A percentile compares a stretch with the other conserved stretches of the same genome.
Conservation (phyloP, 2,329 filamentous ascomycete species). For the Lasiodiplodia sp. region DNA sequence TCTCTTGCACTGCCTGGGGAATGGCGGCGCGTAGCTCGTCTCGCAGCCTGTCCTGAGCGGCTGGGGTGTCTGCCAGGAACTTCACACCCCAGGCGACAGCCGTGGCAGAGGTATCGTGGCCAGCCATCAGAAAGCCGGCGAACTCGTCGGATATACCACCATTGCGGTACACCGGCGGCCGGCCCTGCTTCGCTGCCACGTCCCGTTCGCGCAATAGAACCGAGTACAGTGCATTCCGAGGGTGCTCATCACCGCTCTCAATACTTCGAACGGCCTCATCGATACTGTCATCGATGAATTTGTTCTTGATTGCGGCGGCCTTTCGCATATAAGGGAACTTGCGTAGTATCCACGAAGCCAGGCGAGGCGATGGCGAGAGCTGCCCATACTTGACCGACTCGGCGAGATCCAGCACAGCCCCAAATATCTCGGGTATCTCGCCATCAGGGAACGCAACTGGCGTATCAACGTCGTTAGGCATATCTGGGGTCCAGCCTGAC, state of each 20-base stretch:
- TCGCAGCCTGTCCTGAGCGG: constrained; percentile 48
- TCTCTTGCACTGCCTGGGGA: constrained; percentile 32
- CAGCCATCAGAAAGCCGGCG: constrained; percentile 49
- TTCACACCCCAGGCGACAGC: constrained; percentile 53
- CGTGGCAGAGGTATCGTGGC: constrained; percentile 56
- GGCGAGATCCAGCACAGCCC: not conserved
- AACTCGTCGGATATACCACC: constrained; percentile 31
- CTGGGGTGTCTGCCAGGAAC: constrained; percentile 44
- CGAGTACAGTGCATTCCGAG: constrained; percentile 29
- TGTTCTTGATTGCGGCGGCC: not conserved
- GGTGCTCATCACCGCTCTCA: not conserved
- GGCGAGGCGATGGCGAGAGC: constrained; percentile 18
- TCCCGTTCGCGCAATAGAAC: constrained; percentile 31
- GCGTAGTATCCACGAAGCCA: not conserved
- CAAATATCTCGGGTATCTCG: constrained; percentile 19
- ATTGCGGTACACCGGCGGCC: constrained; percentile 25
- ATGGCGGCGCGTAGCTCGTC: constrained; percentile 40
- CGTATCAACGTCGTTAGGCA: constrained; percentile 3
- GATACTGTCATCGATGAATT: not conserved
- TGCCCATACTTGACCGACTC: constrained; percentile 23
- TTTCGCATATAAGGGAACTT: not conserved
- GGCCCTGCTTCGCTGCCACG: constrained; percentile 29
- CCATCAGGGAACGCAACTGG: constrained; percentile 6
- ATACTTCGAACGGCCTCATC: not conserved
- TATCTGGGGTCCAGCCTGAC: constrained; percentile 14